Evolutionary conservation across 495 filamentous ascomycete genomes (phyloP), one percentile per base, ranked within the genome.

Genomic region (Penicillium malachiteum): DNA sequence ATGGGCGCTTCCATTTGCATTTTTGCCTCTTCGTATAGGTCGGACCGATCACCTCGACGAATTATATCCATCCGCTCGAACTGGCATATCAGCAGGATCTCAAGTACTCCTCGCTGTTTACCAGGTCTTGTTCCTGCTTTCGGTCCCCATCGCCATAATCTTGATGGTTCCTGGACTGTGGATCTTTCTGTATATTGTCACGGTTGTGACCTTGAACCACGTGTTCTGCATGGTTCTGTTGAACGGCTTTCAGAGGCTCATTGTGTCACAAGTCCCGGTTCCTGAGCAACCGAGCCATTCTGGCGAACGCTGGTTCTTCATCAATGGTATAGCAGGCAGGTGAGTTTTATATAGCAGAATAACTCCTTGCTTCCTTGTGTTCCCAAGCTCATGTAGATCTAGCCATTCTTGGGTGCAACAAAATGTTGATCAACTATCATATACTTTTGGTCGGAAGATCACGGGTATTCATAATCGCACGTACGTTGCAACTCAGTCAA

Each of bases 381-480:
- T n/a, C 26, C n/a, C 7, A 14, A 31, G 6, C 31, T 49, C 18
- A 46, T 33, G 43, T 3, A 16, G 11, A 26, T 41, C 7, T 50
- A 76, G 73, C 10, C 47, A 60, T 18, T 71, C 52, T 61, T 75
- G 64, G 86, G 69, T 89, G 11, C 82, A 88, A 70, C 75, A 69
- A 43, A 91, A 90, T 58, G 72, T 93, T 51, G 80, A 96, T 64
- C 80, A 86, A 10, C 70, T 94, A 9, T 83, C 88, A 0, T 69
- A 83, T 45, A 91, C 86, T 31, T 96, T 95, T 64, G 84, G 87
- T 48, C 80, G 91, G 7, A 85, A 81, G 2, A 70, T 96, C 17
- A 78, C 82, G 0, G 91, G 90, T n/a, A 80, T 95, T n/a, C 91
- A 92, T 57, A 96, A 94, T 62, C 82, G 79, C 41, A 94, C 88